These are phyloP conservation scores for Lepidium campestre DNA, from an alignment of 441 rosid genomes.

Conservation along the genomic window DNA sequence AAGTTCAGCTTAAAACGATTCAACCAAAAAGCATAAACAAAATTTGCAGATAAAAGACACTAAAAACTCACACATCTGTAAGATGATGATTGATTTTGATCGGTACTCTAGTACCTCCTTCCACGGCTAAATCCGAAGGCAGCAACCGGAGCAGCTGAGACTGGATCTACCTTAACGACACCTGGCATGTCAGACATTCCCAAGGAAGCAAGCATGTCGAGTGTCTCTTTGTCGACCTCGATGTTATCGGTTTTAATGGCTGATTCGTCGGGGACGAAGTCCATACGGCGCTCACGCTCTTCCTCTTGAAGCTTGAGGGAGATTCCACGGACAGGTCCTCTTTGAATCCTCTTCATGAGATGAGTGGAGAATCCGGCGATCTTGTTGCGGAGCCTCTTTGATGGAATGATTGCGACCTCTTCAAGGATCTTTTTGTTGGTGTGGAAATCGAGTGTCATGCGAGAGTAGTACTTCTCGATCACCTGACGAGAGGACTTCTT, in stretches of 20 bases:
- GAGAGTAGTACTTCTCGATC: constrained; percentile 53
- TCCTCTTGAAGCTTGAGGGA: constrained; percentile 66
- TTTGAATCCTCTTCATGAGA: constrained; percentile 53
- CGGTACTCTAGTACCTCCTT: constrained; percentile 30
- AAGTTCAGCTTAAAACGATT: neutral
- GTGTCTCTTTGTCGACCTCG: constrained; percentile 59
- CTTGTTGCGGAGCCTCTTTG: constrained; percentile 64
- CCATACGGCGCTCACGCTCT: constrained; percentile 71
- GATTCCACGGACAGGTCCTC: constrained; percentile 55
- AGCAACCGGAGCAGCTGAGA: constrained; percentile 20
- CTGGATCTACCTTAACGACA: constrained; percentile 33
- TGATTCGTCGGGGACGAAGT: constrained; percentile 61
- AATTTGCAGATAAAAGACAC: constrained; percentile 2
- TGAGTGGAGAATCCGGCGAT: constrained; percentile 68
- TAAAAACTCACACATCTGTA: neutral
- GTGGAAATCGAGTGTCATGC: constrained; percentile 49
- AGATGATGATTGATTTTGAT: neutral
- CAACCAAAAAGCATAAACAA: neutral
- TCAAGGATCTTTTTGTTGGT: constrained; percentile 67
- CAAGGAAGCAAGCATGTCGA: constrained; percentile 61
- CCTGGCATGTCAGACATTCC: constrained; percentile 52
- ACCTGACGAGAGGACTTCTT: constrained; percentile 67
- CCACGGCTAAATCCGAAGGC: constrained; percentile 25
- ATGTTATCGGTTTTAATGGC: constrained; percentile 49
- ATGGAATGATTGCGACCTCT: constrained; percentile 68